phyloP scores from a whole-genome alignment of 2,329 filamentous ascomycete species.

The Calonectria hongkongensis region DNA sequence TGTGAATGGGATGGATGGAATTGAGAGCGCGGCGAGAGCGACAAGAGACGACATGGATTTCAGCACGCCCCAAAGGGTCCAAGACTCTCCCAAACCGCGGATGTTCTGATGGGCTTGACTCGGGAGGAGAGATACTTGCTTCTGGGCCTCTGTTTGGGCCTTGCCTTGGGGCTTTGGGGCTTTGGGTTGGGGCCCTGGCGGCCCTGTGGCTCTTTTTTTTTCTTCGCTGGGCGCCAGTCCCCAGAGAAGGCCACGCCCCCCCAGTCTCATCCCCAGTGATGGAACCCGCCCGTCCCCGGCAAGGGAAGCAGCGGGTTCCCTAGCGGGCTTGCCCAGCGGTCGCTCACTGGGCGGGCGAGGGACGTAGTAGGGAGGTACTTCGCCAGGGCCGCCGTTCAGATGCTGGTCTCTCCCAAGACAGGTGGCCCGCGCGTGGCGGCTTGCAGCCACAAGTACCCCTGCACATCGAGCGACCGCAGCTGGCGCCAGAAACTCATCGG shows the following conservation, averaged over 20 bases:
- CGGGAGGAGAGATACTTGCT: constrained; percentile 37
- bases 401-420: constrained; percentile 37
- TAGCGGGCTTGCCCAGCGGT: constrained; percentile 15
- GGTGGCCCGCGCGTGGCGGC: constrained; percentile 45
- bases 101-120: constrained; percentile 40
- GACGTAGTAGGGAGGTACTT: constrained; percentile 27
- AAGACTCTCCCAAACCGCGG: constrained; percentile 26
- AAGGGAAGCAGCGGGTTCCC: constrained; percentile 35
- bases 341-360: constrained; percentile 24
- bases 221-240: constrained; percentile 33
- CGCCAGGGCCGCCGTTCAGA: constrained; percentile 32
- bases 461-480: constrained; percentile 40
- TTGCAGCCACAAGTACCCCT: constrained; percentile 44
- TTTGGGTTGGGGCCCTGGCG: constrained; percentile 27
- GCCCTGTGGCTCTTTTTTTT: constrained; percentile 24
- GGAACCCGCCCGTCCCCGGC: constrained; percentile 32
- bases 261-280: constrained; percentile 13
- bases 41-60: constrained; percentile 40
- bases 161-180: constrained; percentile 8
- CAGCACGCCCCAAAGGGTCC: constrained; percentile 26
- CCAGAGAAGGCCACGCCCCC: constrained; percentile 32
- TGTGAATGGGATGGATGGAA: constrained; percentile 32
- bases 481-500: constrained; percentile 27
- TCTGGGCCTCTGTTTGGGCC: constrained; percentile 27
- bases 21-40: constrained; percentile 26